Percentiles rank a stretch among this genome's conserved stretches.
phyloP scores from a whole-genome alignment of 441 rosid genomes.

The Adansonia grandidieri region DNA sequence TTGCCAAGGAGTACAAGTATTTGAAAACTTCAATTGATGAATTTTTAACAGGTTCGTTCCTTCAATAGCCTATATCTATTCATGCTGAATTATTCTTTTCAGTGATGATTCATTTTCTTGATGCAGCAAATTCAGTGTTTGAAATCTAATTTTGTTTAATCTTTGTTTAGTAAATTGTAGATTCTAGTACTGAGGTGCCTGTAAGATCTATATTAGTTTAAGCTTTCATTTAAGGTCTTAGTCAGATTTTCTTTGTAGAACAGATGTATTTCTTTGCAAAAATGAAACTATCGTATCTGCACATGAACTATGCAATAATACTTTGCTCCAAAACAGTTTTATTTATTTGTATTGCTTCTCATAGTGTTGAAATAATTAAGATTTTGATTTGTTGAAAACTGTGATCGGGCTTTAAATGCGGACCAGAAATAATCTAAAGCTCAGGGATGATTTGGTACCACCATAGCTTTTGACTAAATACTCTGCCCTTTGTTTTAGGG shows the following conservation, averaged over 20 bases:
- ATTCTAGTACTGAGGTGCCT: not conserved
- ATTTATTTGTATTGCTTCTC: not conserved
- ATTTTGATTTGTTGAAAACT: no score
- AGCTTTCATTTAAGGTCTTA: not conserved
- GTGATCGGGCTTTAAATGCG: no score
- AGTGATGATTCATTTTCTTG: not conserved
- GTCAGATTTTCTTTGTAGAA: not conserved
- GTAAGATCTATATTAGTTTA: not conserved
- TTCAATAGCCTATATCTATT: constrained; percentile 18
- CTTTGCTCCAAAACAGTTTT: no score
- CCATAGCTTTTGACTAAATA: not conserved
- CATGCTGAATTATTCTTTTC: constrained; percentile 3
- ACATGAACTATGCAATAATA: not conserved
- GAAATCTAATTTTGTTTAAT: not conserved
- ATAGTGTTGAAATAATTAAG: no score
- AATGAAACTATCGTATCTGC: not conserved
- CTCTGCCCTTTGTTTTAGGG: constrained; percentile 43
- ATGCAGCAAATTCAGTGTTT: not conserved
- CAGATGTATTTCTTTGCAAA: not conserved
- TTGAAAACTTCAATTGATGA: constrained; percentile 69
- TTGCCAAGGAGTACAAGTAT: constrained; percentile 70
- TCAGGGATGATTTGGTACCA: not conserved
- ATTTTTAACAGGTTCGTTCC: constrained; percentile 63
- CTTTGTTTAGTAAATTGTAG: not conserved
- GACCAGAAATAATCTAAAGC: not conserved